These are phyloP conservation scores for Phyllachora maydis DNA, from an alignment of 2,329 filamentous ascomycete genomes.

Conservation along the genomic window DNA sequence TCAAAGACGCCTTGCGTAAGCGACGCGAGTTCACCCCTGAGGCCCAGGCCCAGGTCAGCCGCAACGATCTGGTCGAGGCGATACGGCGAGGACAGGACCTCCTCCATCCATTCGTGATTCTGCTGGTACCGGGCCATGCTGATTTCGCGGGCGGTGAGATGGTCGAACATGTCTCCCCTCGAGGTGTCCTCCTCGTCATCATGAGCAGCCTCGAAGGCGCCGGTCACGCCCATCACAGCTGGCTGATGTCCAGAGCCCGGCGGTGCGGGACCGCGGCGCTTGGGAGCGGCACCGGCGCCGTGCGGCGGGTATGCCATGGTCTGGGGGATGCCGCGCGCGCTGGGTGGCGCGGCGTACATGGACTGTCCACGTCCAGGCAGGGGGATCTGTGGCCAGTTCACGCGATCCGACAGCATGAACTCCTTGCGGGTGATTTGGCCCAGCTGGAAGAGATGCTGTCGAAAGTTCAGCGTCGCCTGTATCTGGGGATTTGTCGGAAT, in stretches of 20 bases:
- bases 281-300: constrained; percentile 28
- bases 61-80: constrained; percentile 68
- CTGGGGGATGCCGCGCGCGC: constrained; percentile 29
- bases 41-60: constrained; percentile 68
- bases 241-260: constrained; percentile 5
- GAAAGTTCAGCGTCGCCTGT: constrained; percentile 37
- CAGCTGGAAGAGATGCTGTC: constrained; percentile 22
- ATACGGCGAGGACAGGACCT: constrained; percentile 82
- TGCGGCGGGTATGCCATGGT: constrained; percentile 42
- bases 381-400: constrained; percentile 74
- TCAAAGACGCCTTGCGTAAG: constrained; percentile 78
- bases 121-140: constrained; percentile 75
- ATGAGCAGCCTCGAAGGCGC: constrained; percentile 22
- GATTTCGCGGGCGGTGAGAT: constrained; percentile 74
- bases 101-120: constrained; percentile 98
- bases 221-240: constrained; percentile 7
- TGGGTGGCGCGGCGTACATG: constrained; percentile 22
- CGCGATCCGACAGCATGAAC: constrained; percentile 79
- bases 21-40: constrained; percentile 60
- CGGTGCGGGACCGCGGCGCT: constrained; percentile 18
- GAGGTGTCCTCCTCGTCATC: constrained; percentile 86
- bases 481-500: constrained; percentile 43
- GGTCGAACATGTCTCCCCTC: constrained; percentile 74
- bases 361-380: constrained; percentile 36
- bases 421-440: constrained; percentile 77